Conservation (phyloP, 164 flowering plant genomes). For the Santalum album region DNA sequence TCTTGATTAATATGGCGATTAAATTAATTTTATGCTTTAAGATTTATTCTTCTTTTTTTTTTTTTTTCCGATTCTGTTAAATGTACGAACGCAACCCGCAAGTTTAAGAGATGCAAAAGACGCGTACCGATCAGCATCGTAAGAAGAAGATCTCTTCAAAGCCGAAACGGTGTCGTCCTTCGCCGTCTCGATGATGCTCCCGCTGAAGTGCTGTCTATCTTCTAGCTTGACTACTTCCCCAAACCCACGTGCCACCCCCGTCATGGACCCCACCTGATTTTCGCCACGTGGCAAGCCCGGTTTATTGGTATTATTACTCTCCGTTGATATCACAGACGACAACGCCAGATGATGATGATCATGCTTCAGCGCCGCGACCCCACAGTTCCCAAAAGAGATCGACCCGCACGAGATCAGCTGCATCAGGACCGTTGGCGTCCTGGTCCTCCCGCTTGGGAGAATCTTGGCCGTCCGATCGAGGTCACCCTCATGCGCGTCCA, state of each 20-base stretch:
- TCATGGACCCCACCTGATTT: too few species aligned
- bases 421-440: constrained; percentile 73
- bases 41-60: too few species aligned
- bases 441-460: constrained; percentile 35
- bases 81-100: too few species aligned
- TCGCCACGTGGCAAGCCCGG: too few species aligned
- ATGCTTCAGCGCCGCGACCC: constrained; percentile 7
- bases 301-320: too few species aligned
- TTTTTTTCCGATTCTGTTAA: too few species aligned
- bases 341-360: too few species aligned
- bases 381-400: constrained; percentile 60
- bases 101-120: not conserved
- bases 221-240: constrained; percentile 30
- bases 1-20: too few species aligned
- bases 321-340: too few species aligned
- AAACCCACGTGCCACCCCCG: too few species aligned
- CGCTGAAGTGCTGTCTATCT: constrained; percentile 90
- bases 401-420: constrained; percentile 89
- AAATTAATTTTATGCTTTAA: too few species aligned
- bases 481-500: constrained; percentile 11
- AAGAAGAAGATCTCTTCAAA: constrained; percentile 82
- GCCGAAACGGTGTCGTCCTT: constrained; percentile 27
- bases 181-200: constrained; percentile 76
- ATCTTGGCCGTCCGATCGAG: constrained; percentile 29
- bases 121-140: constrained; percentile 81